A percentile compares a stretch with the other conserved stretches of the same genome.
Evolutionary conservation across 2,329 filamentous ascomycete species (phyloP).

Genomic region (Aureobasidium zeae): DNA sequence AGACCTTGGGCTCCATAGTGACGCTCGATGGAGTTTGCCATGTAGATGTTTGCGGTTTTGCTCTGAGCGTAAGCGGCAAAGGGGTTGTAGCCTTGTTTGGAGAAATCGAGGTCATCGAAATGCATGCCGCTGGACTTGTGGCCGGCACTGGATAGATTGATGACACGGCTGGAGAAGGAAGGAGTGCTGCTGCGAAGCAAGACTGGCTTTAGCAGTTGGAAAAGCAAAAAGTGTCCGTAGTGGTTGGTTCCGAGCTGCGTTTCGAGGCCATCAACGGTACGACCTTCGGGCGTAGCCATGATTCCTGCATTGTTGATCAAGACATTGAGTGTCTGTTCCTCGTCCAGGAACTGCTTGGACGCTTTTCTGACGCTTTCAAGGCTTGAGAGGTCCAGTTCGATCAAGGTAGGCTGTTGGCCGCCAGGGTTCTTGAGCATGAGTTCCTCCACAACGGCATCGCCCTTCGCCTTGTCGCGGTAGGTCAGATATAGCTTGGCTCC

Average conservation of each 20-base stretch:
- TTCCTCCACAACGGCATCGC: too few relatives aligned
- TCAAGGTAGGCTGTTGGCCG: too few relatives aligned
- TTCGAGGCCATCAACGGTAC: slow-evolving; percentile 42
- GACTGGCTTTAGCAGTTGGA: slow-evolving; percentile 40
- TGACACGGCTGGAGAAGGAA: slow-evolving; percentile 38
- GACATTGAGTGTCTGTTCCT: slow-evolving; percentile 29
- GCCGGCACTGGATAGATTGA: slow-evolving; percentile 37
- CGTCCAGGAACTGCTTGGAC: too few relatives aligned
- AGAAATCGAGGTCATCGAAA: slow-evolving; percentile 29
- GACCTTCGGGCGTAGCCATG: slow-evolving; percentile 30
- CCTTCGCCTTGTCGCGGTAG: too few relatives aligned
- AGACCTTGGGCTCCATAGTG: slow-evolving; percentile 38
- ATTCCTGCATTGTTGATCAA: slow-evolving; percentile 41
- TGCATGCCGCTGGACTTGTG: slow-evolving; percentile 21
- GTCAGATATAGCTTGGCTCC: too few relatives aligned
- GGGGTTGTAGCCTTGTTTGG: slow-evolving; percentile 20
- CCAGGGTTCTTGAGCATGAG: too few relatives aligned
- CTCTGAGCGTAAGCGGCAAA: slow-evolving; percentile 37
- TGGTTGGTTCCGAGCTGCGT: slow-evolving; percentile 46
- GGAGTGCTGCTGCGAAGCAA: slow-evolving; percentile 34
- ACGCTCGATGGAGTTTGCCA: slow-evolving; percentile 45
- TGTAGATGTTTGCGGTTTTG: slow-evolving; percentile 46
- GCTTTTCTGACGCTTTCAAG: too few relatives aligned
- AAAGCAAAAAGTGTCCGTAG: slow-evolving; percentile 46
- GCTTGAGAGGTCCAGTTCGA: too few relatives aligned